Base-by-base conservation (phyloP, 2,329 filamentous ascomycete species). In the Thelonectria discophora region DNA sequence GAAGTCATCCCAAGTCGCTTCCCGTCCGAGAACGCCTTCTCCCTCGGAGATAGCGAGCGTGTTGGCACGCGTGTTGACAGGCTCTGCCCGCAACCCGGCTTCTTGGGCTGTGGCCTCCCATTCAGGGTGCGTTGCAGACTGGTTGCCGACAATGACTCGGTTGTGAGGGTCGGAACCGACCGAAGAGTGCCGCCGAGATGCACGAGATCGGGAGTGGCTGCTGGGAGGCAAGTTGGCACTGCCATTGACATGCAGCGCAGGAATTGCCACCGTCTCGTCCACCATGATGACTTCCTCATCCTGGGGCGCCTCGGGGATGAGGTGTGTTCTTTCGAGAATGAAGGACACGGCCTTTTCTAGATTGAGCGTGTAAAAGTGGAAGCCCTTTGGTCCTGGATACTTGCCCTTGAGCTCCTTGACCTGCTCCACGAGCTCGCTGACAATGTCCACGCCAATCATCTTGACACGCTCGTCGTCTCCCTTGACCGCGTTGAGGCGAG, bases 1-100 rank as follows among this genome's bases (percentile, higher is more conserved):
- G 77, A 93, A 99, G 74, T 99, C 95, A 72, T 99, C 95, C 95
- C 95, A 99, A 1, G 95, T 99, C 34, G 95, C 95, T 81, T 98
- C 94, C 51, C 95, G 86, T 11, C 94, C 95, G 7, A 97, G 82
- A 3, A 91, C 86, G 21, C 94, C 95, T 72, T 97, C 91, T 6
- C 95, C 94, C 79, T 98, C 94, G 0, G 94, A 97, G 60, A 97
- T 97, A 27, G 94, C 93, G 10, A 98, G 85, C 1, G 93, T 95
- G 75, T 94, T 94, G 58, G 90, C 90, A 54, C 94, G 87, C 18
- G 87, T 88, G 74, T 94, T 94, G 71, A 94, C 83, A 55, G 85
- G 87, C 68, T 88, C 88, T 3, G 86, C 86, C 1, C 88, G 92
- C n/a, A 94, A 80, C 17, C 90, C 91, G 5, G 92, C 93, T 72